Percentiles rank a stretch among this genome's conserved stretches.
These are phyloP conservation scores for Leccinum insigne DNA, from an alignment of 1,284 basidiomycete species.

Conservation along the genomic window DNA sequence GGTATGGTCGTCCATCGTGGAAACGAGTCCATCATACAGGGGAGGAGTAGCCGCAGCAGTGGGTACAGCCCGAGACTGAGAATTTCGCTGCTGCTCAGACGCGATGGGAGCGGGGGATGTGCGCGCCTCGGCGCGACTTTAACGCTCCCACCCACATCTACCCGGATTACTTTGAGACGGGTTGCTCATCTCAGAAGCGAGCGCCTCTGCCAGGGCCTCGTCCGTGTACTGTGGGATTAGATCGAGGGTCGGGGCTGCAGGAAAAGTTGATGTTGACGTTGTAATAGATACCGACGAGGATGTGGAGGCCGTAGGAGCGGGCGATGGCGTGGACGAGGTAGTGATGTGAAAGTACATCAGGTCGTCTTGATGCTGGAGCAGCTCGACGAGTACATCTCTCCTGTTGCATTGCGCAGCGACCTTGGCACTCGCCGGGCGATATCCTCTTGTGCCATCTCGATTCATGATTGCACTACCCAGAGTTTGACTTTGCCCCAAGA, in stretches of 20 bases:
- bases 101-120: constrained; percentile 19
- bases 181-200: constrained; percentile 18
- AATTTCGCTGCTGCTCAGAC: constrained; percentile 17
- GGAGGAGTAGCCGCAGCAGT: too few relatives aligned
- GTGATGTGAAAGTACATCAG: constrained; percentile 44
- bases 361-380: constrained; percentile 60
- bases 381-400: constrained; percentile 56
- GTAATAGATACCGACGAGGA: not conserved
- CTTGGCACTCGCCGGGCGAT: constrained; percentile 45
- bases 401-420: constrained; percentile 51
- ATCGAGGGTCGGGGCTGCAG: not conserved
- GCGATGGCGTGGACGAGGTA: not conserved
- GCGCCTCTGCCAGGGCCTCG: constrained; percentile 23
- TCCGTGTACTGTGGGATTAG: constrained; percentile 8
- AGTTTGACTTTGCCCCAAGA: too few relatives aligned
- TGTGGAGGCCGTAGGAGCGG: not conserved
- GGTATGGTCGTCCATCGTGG: too few relatives aligned
- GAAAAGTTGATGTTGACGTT: not conserved
- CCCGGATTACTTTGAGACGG: constrained; percentile 7
- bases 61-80: too few relatives aligned
- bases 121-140: constrained; percentile 16
- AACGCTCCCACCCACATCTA: constrained; percentile 15
- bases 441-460: too few relatives aligned
- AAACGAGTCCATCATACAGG: too few relatives aligned
- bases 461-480: too few relatives aligned